A percentile compares a stretch with the other conserved stretches of the same genome.
phyloP scores from a whole-genome alignment of 2,329 filamentous ascomycete genomes.

The Ascochyta koolunga region DNA sequence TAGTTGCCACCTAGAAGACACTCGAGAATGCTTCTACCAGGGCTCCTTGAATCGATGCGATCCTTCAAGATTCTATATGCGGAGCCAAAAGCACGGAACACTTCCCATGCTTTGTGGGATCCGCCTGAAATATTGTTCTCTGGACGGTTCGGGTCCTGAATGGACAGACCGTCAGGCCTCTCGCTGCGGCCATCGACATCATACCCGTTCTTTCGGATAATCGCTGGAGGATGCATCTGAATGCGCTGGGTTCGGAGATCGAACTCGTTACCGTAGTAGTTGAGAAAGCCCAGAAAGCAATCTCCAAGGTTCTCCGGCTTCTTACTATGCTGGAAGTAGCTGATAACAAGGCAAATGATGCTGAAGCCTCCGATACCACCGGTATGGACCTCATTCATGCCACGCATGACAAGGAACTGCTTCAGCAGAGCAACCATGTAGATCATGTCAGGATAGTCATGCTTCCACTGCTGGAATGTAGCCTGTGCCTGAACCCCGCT shows the following conservation, averaged over 20 bases:
- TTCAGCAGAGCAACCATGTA: conserved; percentile 87
- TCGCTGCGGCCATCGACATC: conserved; percentile 42
- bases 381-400: conserved; percentile 86
- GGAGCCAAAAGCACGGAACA: conserved; percentile 72
- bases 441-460: conserved; percentile 81
- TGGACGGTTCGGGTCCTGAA: conserved; percentile 87
- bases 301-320: conserved; percentile 69
- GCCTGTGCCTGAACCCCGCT: conserved; percentile 79
- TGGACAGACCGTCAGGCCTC: conserved; percentile 70
- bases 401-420: conserved; percentile 88
- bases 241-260: conserved; percentile 74
- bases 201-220: conserved; percentile 66
- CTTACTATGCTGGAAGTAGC: conserved; percentile 75
- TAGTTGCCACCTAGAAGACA: conserved; percentile 81
- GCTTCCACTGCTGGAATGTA: conserved; percentile 82
- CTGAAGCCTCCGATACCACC: conserved; percentile 94
- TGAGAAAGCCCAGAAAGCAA: conserved; percentile 83
- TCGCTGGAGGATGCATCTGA: conserved; percentile 71
- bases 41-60: conserved; percentile 20
- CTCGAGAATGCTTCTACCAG: conserved; percentile 67
- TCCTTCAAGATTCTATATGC: conserved; percentile 48
- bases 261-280: conserved; percentile 86
- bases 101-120: conserved; percentile 70
- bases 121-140: conserved; percentile 91
- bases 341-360: conserved; percentile 90